Percentiles rank a stretch among this genome's conserved stretches.
phyloP scores from a whole-genome alignment of 495 filamentous ascomycete genomes.

The Aspergillus conjunctus region DNA sequence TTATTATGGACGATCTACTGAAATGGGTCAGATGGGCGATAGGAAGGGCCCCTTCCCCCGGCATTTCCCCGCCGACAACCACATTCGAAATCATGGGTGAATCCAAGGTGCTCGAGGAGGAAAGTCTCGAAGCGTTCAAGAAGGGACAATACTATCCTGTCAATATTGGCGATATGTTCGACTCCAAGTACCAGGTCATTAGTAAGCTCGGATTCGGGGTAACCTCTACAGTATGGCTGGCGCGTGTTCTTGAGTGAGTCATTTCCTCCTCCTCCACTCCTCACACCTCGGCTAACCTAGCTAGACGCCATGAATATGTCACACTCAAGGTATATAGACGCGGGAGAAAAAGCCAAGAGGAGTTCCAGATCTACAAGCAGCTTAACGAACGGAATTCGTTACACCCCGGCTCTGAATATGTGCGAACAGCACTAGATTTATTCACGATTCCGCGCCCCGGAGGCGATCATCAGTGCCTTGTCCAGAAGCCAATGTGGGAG shows the following conservation, averaged over 20 bases:
- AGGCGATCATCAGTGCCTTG: slow-evolving; percentile 40
- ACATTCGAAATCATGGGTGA: not conserved
- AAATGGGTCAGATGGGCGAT: not conserved
- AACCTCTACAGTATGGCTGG: slow-evolving; percentile 58
- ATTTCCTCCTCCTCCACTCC: slow-evolving; percentile 20
- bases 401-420: slow-evolving; percentile 33
- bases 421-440: slow-evolving; percentile 32
- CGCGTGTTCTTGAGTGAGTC: slow-evolving; percentile 51
- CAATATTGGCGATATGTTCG: slow-evolving; percentile 52
- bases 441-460: slow-evolving; percentile 34
- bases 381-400: slow-evolving; percentile 24
- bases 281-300: slow-evolving; percentile 17
- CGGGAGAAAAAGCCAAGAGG: slow-evolving; percentile 27
- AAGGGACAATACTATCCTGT: slow-evolving; percentile 52
- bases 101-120: not conserved
- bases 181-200: slow-evolving; percentile 54
- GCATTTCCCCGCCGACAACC: too few relatives aligned
- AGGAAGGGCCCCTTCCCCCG: not conserved
- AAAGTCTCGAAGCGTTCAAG: slow-evolving; percentile 40
- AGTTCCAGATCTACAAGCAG: slow-evolving; percentile 33
- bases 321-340: slow-evolving; percentile 45
- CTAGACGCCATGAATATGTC: slow-evolving; percentile 43
- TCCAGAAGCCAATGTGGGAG: slow-evolving; percentile 45
- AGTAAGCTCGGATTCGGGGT: slow-evolving; percentile 59
- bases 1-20: not conserved